phyloP scores from a whole-genome alignment of 768 basidiomycete genomes.

The Agrocybe praecox region DNA sequence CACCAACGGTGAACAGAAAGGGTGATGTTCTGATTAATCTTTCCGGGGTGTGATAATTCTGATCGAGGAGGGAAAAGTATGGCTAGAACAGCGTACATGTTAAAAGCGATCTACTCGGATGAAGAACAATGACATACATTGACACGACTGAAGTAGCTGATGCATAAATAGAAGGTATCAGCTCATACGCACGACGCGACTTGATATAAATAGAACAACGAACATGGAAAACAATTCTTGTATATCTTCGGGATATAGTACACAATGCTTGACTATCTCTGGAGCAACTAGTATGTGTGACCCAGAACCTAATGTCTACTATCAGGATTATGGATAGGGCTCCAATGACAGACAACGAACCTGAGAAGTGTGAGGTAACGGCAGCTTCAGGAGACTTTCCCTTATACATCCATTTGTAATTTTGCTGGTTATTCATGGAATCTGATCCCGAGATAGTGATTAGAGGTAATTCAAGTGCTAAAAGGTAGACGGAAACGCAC shows the following conservation, averaged over 20 bases:
- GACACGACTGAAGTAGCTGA: conserved; percentile 55
- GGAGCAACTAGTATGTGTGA: conserved; percentile 33
- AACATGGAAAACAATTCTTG: conserved; percentile 54
- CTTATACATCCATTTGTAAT: conserved; percentile 22
- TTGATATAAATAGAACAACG: conserved; percentile 15
- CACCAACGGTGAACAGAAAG: conserved; percentile 63
- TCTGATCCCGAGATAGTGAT: background rate
- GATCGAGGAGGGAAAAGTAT: conserved; percentile 60
- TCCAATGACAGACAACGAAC: conserved; percentile 21
- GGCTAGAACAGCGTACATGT: conserved; percentile 39
- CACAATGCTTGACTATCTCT: conserved; percentile 48
- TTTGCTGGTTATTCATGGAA: conserved; percentile 4
- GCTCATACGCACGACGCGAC: background rate
- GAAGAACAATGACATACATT: conserved; percentile 39
- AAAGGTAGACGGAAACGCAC: background rate
- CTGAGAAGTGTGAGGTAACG: conserved; percentile 34
- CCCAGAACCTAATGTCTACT: conserved; percentile 9
- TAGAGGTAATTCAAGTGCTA: background rate
- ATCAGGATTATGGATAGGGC: conserved; percentile 6
- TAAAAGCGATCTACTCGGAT: conserved; percentile 21
- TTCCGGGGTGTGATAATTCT: conserved; percentile 54
- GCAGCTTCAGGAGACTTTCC: conserved; percentile 40
- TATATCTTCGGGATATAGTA: conserved; percentile 53
- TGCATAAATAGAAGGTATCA: background rate
- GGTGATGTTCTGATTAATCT: conserved; percentile 56